These are phyloP conservation scores for Schizosaccharomyces octosporus DNA, from an alignment of 805 yeast species.

Conservation along the genomic window DNA sequence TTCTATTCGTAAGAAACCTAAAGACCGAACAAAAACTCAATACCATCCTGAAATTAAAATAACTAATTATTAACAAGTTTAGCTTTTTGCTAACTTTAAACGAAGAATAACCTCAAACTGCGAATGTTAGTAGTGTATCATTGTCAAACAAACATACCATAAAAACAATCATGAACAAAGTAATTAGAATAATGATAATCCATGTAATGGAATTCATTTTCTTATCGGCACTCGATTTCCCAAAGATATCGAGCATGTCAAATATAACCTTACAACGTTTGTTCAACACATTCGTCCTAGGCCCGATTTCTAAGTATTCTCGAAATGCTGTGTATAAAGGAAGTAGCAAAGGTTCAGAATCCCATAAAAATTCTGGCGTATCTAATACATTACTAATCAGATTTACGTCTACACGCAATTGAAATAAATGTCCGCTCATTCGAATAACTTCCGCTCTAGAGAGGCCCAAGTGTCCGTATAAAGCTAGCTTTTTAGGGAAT, in stretches of 20 bases:
- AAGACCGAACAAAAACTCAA: too few species aligned
- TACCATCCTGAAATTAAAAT: too few species aligned
- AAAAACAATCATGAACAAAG: conserved; percentile 54
- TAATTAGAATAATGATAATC: conserved; percentile 65
- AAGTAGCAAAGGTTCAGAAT: conserved; percentile 75
- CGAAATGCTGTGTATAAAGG: conserved; percentile 75
- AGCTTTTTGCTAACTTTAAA: not conserved
- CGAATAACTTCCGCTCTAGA: conserved; percentile 62
- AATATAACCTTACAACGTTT: conserved; percentile 83
- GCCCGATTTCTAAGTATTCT: conserved; percentile 76
- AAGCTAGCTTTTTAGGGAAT: conserved; percentile 68
- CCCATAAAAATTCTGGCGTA: conserved; percentile 93
- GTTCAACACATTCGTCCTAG: conserved; percentile 75
- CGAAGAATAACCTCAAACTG: not conserved
- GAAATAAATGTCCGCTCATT: conserved; percentile 76
- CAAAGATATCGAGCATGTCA: conserved; percentile 77
- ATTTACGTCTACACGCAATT: conserved; percentile 78
- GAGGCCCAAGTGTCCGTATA: conserved; percentile 70
- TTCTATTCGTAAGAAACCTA: too few species aligned
- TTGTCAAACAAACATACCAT: conserved; percentile 4
- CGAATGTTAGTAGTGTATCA: not conserved
- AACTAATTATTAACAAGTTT: not conserved
- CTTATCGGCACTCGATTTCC: conserved; percentile 80
- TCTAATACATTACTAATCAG: conserved; percentile 73
- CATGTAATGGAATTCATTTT: conserved; percentile 79